A percentile compares a stretch with the other conserved stretches of the same genome.
These are phyloP conservation scores for Chaetomium olivaceum DNA, from an alignment of 2,329 filamentous ascomycete genomes.

Conservation along the genomic window DNA sequence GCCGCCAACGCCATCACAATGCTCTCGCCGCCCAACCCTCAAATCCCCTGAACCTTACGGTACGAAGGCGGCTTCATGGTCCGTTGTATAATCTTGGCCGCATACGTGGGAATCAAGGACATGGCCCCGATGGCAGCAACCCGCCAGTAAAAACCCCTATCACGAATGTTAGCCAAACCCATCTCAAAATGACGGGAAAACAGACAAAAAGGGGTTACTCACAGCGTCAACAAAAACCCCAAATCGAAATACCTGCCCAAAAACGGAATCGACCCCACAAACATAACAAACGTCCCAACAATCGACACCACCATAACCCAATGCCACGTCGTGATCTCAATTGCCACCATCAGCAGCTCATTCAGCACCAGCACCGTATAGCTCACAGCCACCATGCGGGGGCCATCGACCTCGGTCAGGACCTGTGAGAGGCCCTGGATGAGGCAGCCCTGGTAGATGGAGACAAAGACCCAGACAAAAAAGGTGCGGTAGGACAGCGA, in stretches of 20 bases:
- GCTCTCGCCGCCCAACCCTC: conserved; percentile 25
- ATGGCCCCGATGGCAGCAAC: conserved; percentile 77
- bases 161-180: conserved; percentile 7
- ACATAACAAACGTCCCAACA: conserved; percentile 79
- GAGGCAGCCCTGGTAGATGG: conserved; percentile 90
- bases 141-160: conserved; percentile 85
- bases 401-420: conserved; percentile 73
- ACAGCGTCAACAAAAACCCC: conserved; percentile 70
- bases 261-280: conserved; percentile 80
- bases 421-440: conserved; percentile 95
- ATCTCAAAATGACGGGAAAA: not conserved
- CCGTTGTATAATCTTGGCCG: conserved; percentile 78
- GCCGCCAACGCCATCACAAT: conserved; percentile 23
- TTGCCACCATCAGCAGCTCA: conserved; percentile 95
- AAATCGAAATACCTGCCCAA: conserved; percentile 89
- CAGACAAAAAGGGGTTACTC: conserved; percentile 37
- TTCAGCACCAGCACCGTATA: conserved; percentile 93
- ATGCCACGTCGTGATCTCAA: conserved; percentile 97
- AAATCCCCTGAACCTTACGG: conserved; percentile 81
- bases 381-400: conserved; percentile 81
- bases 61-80: conserved; percentile 91
- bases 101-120: conserved; percentile 82
- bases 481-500: conserved; percentile 91
- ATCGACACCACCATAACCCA: conserved; percentile 85
- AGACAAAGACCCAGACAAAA: conserved; percentile 94